Evolutionary conservation across 1,139 yeast species (phyloP), one percentile per base, ranked within the genome.

Genomic region (Candida glucosophila): DNA sequence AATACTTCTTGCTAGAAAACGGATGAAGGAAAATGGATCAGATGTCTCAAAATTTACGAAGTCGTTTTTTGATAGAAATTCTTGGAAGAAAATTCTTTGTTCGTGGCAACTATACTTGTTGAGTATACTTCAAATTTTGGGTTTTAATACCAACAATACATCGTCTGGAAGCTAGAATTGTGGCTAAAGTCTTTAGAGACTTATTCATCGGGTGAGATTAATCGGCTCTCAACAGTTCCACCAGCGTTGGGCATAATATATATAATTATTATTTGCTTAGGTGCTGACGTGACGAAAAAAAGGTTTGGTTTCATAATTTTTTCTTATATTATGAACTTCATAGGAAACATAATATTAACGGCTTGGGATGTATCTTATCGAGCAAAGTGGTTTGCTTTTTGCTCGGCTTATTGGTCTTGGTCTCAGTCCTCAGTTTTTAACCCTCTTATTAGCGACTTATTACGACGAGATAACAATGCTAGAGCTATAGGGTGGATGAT

Each of bases 131-230:
- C 64, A 71, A 37, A 53, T 71, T 19, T 67, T 76, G 47, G 73
- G 77, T 41, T 77, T 82, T 82, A 73, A 73, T 44, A 71, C 71
- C 47, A 55, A 55, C 23, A 61, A 56, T 35, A 67, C 60, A 26
- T 41, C 57, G 6, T 54, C 64, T 12, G 69, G 69, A 29, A 56
- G 83, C 23, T 76, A 72, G 53, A 69, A 11, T 53, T 63, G 33
- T 63, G 69, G 69, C 51, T 63, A 29, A 48, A 56, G 23, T 54
- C 66, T 0, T 47, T 59, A 27, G 49, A 27, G 13, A 39, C 63
- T 25, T 60, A 39, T 33, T 37, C 34, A 19, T 39, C 44, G 2
- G 67, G 66, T 8, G 31, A 39, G 17, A 49, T 60, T 30, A 68
- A 62, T 41, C 62, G 60, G 36, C 53, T 43, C 27, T 53, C 65